Conservation (phyloP, 2,329 filamentous ascomycete genomes). For the Aphanoascus verrucosus region DNA sequence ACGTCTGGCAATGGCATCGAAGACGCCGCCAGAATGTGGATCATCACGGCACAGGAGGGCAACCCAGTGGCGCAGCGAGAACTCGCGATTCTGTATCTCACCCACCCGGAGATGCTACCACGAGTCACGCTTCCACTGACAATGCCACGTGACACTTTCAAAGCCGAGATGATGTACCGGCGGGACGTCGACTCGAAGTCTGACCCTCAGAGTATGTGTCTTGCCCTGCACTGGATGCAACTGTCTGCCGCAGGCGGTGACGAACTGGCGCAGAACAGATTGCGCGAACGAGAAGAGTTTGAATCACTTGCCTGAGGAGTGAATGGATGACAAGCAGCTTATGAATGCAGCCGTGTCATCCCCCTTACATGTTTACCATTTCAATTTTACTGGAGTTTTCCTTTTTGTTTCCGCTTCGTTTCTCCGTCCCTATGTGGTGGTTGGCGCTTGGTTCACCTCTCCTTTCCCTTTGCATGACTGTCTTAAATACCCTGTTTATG, state of each 20-base stretch:
- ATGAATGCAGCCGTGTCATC: conserved; percentile 2
- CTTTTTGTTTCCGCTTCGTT: conserved; percentile 1
- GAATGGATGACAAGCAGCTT: not conserved
- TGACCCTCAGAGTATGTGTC: conserved; percentile 81
- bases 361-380: conserved; percentile 6
- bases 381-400: conserved; percentile 10
- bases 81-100: conserved; percentile 84
- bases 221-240: conserved; percentile 97
- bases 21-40: conserved; percentile 80
- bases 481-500: conserved; percentile 5
- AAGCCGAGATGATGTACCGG: conserved; percentile 66
- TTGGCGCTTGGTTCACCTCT: conserved; percentile 7
- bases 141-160: conserved; percentile 79
- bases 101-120: conserved; percentile 72
- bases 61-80: conserved; percentile 82
- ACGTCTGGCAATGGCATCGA: conserved; percentile 36
- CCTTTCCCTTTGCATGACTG: not conserved
- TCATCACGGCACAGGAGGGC: conserved; percentile 88
- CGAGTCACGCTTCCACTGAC: conserved; percentile 74
- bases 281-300: conserved; percentile 59
- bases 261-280: conserved; percentile 67
- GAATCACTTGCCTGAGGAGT: conserved; percentile 43
- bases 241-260: conserved; percentile 77
- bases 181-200: conserved; percentile 55
- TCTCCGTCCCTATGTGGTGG: not conserved